These are phyloP conservation scores for Cladobotryum mycophilum DNA, from an alignment of 2,329 filamentous ascomycete species.

Conservation along the genomic window DNA sequence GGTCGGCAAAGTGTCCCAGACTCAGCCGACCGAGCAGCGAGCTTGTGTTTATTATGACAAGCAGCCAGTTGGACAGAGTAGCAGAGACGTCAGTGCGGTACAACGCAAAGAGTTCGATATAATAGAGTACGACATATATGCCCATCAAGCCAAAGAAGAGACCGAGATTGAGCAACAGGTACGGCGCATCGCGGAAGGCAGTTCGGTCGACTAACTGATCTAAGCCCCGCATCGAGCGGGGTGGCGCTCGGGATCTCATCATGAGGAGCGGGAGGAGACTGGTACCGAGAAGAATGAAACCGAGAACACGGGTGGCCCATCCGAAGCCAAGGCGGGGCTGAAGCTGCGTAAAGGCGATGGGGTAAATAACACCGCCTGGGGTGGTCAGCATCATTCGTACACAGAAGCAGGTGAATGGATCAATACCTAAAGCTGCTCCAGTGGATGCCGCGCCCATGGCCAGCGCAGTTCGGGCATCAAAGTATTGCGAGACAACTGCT, in stretches of 20 bases:
- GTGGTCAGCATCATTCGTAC: not conserved
- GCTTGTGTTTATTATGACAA: conserved; percentile 39
- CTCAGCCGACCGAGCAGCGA: conserved; percentile 40
- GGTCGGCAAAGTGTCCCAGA: conserved; percentile 39
- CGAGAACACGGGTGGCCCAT: conserved; percentile 43
- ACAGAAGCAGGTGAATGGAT: not conserved
- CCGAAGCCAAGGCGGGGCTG: conserved; percentile 47
- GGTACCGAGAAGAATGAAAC: conserved; percentile 36
- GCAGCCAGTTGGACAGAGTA: conserved; percentile 34
- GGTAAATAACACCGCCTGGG: conserved; percentile 17
- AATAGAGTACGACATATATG: conserved; percentile 45
- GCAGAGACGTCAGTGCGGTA: conserved; percentile 31
- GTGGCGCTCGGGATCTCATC: conserved; percentile 22
- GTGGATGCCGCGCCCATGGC: too few relatives aligned
- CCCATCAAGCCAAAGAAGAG: conserved; percentile 37
- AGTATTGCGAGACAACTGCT: conserved; percentile 3
- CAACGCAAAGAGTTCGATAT: conserved; percentile 37
- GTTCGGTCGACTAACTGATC: conserved; percentile 23
- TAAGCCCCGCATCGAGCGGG: conserved; percentile 22
- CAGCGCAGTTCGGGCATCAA: not conserved
- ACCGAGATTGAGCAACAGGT: conserved; percentile 30
- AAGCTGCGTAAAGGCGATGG: conserved; percentile 34
- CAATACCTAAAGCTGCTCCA: too few relatives aligned
- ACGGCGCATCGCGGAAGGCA: conserved; percentile 32
- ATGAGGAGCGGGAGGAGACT: conserved; percentile 30